A percentile compares a stretch with the other conserved stretches of the same genome.
phyloP scores from a whole-genome alignment of 208 protist species.

The Dictyostelium gargantuum region DNA sequence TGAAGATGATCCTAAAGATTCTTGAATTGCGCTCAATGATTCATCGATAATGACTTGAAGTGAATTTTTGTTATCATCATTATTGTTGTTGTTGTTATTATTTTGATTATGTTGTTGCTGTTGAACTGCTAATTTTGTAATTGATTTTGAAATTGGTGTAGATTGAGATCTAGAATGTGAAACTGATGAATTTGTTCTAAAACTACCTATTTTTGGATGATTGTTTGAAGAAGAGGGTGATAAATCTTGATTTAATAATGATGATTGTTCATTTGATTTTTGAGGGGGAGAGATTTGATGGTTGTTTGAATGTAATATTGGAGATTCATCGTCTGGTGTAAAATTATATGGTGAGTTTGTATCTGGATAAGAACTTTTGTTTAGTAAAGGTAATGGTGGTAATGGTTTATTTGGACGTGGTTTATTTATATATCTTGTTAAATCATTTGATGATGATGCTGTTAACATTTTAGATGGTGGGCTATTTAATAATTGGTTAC shows the following conservation, averaged over 20 bases:
- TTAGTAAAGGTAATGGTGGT: not conserved
- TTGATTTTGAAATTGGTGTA: not conserved
- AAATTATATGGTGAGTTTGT: not conserved
- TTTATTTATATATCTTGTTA: not conserved
- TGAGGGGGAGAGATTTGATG: no score
- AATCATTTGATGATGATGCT: not conserved
- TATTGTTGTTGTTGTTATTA: not conserved
- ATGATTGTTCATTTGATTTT: not conserved
- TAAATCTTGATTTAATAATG: not conserved
- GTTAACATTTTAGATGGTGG: not conserved
- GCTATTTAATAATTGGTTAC: no score
- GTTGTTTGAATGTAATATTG: not conserved
- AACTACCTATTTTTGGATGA: not conserved
- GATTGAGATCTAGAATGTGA: slow-evolving; percentile 12
- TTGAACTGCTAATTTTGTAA: not conserved
- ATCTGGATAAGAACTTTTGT: not conserved
- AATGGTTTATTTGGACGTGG: slow-evolving; percentile 8
- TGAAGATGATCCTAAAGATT: not conserved
- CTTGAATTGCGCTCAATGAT: slow-evolving; percentile 23
- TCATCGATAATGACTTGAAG: not conserved
- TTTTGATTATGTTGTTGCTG: not conserved
- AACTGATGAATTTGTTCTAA: not conserved
- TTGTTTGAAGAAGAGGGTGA: not conserved
- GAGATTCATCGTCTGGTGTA: not conserved
- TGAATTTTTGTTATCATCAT: no score